Evolutionary conservation across 192 early-diverging fungal species (phyloP).

Genomic region (Backusella parvicylindrica): DNA sequence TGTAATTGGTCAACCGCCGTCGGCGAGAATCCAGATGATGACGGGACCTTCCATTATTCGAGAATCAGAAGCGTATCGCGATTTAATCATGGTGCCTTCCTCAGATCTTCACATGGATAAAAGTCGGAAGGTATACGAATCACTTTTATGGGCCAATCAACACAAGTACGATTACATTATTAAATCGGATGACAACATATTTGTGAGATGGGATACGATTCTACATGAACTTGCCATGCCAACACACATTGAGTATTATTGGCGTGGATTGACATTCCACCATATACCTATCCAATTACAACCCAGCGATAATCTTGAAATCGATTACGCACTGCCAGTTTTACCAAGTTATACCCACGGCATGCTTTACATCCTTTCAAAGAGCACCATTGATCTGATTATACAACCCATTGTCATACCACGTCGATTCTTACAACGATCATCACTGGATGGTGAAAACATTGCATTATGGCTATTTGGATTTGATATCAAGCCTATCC

Average conservation of each 20-base stretch:
- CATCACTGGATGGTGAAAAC: slow-evolving; percentile 50
- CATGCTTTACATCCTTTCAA: slow-evolving; percentile 50
- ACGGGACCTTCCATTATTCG: slow-evolving; percentile 38
- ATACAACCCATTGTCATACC: slow-evolving; percentile 30
- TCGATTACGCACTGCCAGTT: slow-evolving; percentile 45
- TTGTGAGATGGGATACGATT: slow-evolving; percentile 55
- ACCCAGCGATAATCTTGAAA: slow-evolving; percentile 27
- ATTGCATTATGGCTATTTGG: slow-evolving; percentile 57
- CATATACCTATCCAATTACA: slow-evolving; percentile 27
- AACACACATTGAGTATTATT: slow-evolving; percentile 39
- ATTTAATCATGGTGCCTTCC: slow-evolving; percentile 50
- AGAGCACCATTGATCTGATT: slow-evolving; percentile 43
- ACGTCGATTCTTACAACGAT: slow-evolving; percentile 26
- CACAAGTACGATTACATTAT: slow-evolving; percentile 45
- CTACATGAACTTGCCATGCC: slow-evolving; percentile 32
- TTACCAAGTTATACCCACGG: slow-evolving; percentile 56
- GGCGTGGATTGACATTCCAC: slow-evolving; percentile 44
- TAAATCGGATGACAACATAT: slow-evolving; percentile 59
- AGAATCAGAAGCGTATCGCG: slow-evolving; percentile 42
- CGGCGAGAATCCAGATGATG: slow-evolving; percentile 26
- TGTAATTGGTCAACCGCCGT: slow-evolving; percentile 49
- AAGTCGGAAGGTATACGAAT: slow-evolving; percentile 50
- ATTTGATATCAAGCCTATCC: slow-evolving; percentile 49
- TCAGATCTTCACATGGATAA: slow-evolving; percentile 47
- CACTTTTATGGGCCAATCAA: slow-evolving; percentile 45